Percentiles rank a stretch among this genome's conserved stretches.
Evolutionary conservation across 768 basidiomycete genomes (phyloP).

Genomic region (Boletus rufocinnamomeus): DNA sequence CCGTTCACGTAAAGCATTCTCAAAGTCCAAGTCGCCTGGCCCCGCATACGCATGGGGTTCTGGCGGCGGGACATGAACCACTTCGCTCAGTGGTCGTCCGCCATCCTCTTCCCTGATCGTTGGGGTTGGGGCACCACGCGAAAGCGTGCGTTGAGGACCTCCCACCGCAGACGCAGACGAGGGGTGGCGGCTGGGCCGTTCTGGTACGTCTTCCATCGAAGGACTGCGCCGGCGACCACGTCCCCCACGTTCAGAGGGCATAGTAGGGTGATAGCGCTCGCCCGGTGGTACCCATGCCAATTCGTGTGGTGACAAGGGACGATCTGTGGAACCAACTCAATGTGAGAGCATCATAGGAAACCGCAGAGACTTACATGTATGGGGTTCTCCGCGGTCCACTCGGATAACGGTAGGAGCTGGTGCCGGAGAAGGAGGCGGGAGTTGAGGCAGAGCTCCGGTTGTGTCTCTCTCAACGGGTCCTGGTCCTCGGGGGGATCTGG

Average conservation of each 20-base stretch:
- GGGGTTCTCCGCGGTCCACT: slow-evolving; percentile 21
- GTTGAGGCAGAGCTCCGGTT: not conserved
- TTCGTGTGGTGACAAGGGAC: slow-evolving; percentile 11
- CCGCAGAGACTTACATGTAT: slow-evolving; percentile 17
- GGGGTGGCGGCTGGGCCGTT: slow-evolving; percentile 7
- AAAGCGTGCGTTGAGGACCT: slow-evolving; percentile 16
- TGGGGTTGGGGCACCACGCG: slow-evolving; percentile 22
- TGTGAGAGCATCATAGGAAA: not conserved
- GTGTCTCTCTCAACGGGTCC: slow-evolving; percentile 16
- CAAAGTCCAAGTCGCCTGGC: slow-evolving; percentile 33
- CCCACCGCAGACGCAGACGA: slow-evolving; percentile 9
- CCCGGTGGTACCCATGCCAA: slow-evolving; percentile 12
- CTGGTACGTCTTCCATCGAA: slow-evolving; percentile 2
- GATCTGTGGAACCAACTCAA: slow-evolving; percentile 23
- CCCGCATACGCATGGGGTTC: slow-evolving; percentile 16
- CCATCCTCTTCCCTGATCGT: slow-evolving; percentile 22
- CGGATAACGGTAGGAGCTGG: slow-evolving; percentile 33
- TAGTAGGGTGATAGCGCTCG: slow-evolving; percentile 16
- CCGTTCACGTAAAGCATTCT: slow-evolving; percentile 49
- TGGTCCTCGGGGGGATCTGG: slow-evolving; percentile 12
- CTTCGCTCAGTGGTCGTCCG: slow-evolving; percentile 25
- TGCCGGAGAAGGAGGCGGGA: slow-evolving; percentile 22
- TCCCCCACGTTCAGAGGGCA: slow-evolving; percentile 11
- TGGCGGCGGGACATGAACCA: slow-evolving; percentile 33
- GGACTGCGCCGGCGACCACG: not conserved